These are phyloP conservation scores for Xylariaceae sp. DNA, from an alignment of 2,329 filamentous ascomycete species.

Conservation along the genomic window DNA sequence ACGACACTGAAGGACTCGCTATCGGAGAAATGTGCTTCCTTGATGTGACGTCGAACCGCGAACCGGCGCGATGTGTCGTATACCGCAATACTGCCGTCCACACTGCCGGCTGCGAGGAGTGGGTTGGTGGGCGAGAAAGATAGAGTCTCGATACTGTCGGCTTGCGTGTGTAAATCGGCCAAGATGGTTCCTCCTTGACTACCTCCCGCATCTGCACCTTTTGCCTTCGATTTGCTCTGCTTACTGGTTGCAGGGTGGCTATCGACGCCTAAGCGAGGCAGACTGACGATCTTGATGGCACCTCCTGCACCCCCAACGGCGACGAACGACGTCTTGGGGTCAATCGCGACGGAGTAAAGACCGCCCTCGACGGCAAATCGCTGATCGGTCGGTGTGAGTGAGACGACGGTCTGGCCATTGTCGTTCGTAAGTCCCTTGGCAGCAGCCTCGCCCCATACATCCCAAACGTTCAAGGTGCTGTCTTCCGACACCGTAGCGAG, in stretches of 20 bases:
- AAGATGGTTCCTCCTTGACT: constrained; percentile 60
- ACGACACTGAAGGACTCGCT: constrained; percentile 80
- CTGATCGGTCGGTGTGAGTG: constrained; percentile 76
- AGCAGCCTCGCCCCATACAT: constrained; percentile 77
- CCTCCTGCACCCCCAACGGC: constrained; percentile 87
- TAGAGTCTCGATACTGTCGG: constrained; percentile 71
- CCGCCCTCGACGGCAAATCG: constrained; percentile 90
- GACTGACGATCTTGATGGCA: constrained; percentile 76
- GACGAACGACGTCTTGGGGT: constrained; percentile 73
- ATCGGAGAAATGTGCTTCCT: constrained; percentile 59
- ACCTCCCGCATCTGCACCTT: constrained; percentile 38
- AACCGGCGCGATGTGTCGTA: constrained; percentile 86
- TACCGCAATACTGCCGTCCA: constrained; percentile 74
- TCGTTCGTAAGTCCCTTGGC: constrained; percentile 48
- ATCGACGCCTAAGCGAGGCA: constrained; percentile 58
- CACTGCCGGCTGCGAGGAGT: constrained; percentile 61
- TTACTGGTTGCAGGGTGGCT: constrained; percentile 22
- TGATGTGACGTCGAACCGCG: constrained; percentile 77
- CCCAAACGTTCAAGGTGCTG: constrained; percentile 84
- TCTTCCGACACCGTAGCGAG: constrained; percentile 89
- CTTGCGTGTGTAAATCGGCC: constrained; percentile 76
- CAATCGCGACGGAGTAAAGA: constrained; percentile 80
- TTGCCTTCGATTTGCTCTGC: constrained; percentile 34
- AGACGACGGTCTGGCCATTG: constrained; percentile 64
- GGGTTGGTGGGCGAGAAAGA: constrained; percentile 51